Conservation (phyloP, 176 grass and related monocot genomes). For the Echinochloa phyllopogon region DNA sequence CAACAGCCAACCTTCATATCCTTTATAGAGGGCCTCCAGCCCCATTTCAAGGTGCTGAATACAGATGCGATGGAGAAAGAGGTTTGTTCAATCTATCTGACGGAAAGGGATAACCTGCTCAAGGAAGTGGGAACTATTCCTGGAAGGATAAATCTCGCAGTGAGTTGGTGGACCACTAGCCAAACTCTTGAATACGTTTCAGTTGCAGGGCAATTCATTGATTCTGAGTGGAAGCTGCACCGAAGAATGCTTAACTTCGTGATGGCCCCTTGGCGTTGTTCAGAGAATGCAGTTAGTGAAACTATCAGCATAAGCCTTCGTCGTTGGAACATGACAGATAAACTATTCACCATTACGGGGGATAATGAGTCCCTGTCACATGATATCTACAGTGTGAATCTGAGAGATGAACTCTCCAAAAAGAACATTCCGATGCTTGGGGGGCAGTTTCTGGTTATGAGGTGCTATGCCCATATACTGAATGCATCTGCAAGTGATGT, state of each 20-base stretch:
- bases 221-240: conserved; percentile 58
- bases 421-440: conserved; percentile 42
- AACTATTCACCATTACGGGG: conserved; percentile 54
- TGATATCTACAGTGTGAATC: conserved; percentile 61
- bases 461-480: conserved; percentile 61
- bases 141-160: conserved; percentile 54
- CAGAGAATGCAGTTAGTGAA: conserved; percentile 56
- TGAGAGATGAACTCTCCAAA: conserved; percentile 48
- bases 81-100: conserved; percentile 49
- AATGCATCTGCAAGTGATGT: conserved; percentile 58
- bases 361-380: conserved; percentile 56
- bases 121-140: conserved; percentile 40
- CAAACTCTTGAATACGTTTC: conserved; percentile 62
- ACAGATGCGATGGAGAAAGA: conserved; percentile 31
- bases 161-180: conserved; percentile 50
- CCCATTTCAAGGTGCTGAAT: conserved; percentile 49
- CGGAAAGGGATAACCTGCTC: conserved; percentile 49
- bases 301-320: conserved; percentile 49
- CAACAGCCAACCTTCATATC: conserved; percentile 52
- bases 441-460: conserved; percentile 50
- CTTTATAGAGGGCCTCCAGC: conserved; percentile 59
- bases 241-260: conserved; percentile 62
- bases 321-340: conserved; percentile 54
- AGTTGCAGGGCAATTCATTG: conserved; percentile 61
- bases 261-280: conserved; percentile 45